Conservation (phyloP, 2,329 filamentous ascomycete species). For the Cucurbitaria berberidis region DNA sequence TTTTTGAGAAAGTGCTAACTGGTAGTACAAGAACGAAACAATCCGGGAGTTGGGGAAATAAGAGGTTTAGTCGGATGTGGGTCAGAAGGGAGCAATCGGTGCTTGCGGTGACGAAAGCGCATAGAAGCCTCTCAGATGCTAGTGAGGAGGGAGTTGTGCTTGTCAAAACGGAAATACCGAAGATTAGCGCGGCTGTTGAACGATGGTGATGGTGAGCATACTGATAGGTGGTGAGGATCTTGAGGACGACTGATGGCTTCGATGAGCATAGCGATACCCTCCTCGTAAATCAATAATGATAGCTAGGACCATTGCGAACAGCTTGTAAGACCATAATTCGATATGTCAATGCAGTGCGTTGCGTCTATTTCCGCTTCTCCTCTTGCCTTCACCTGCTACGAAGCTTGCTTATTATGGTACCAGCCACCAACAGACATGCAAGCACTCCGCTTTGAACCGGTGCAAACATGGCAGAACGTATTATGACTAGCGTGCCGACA, state of each 20-base stretch:
- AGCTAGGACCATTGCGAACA: not conserved
- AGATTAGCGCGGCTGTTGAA: not conserved
- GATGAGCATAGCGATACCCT: not conserved
- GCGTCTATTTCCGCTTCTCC: not conserved
- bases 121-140: not conserved
- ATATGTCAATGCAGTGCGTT: not conserved
- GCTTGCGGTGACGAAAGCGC: not conserved
- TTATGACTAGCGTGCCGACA: constrained; percentile 66
- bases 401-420: constrained; percentile 49
- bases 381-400: constrained; percentile 16
- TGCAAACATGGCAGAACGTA: constrained; percentile 65
- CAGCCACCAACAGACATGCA: constrained; percentile 59
- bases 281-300: not conserved
- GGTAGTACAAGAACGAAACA: constrained; percentile 5
- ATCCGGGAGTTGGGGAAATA: constrained; percentile 9
- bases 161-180: not conserved
- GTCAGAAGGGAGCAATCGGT: not conserved
- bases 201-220: not conserved
- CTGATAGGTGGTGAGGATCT: not conserved
- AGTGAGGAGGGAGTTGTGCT: not conserved
- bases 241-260: not conserved
- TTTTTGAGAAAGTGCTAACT: constrained; percentile 19
- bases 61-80: constrained; percentile 9
- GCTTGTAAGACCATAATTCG: not conserved
- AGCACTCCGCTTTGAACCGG: constrained; percentile 61